phyloP scores from a whole-genome alignment of 352 stramenopile species.

The Globisporangium middletonii region DNA sequence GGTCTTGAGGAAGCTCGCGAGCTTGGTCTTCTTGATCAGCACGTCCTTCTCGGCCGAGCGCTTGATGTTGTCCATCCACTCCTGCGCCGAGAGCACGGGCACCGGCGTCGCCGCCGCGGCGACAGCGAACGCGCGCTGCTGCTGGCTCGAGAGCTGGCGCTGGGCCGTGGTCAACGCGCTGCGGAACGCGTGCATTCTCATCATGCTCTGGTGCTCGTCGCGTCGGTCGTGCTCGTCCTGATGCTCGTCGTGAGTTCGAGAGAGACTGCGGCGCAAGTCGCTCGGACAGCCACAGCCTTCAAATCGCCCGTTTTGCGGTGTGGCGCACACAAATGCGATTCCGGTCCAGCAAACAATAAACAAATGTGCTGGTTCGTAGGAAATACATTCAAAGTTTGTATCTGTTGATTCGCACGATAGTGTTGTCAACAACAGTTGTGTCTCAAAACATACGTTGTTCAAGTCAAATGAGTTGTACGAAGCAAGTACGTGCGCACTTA shows the following conservation, averaged over 20 bases:
- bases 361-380: too few species aligned
- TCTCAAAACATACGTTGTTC: too few species aligned
- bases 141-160: constrained; percentile 37
- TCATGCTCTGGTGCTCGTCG: constrained; percentile 8
- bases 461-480: too few species aligned
- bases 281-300: neutral
- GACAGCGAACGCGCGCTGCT: constrained; percentile 28
- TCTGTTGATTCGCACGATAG: too few species aligned
- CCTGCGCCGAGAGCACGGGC: constrained; percentile 47
- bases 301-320: neutral
- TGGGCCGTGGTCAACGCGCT: constrained; percentile 45
- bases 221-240: neutral
- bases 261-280: neutral
- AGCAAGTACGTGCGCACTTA: too few species aligned
- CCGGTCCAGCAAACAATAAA: too few species aligned
- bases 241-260: too few species aligned
- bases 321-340: neutral
- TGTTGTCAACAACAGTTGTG: too few species aligned
- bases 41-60: constrained; percentile 65
- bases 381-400: too few species aligned
- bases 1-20: constrained; percentile 79
- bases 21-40: constrained; percentile 78
- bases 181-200: constrained; percentile 63
- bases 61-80: constrained; percentile 82
- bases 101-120: constrained; percentile 18